Evolutionary conservation across 2,329 filamentous ascomycete genomes (phyloP).

Genomic region (Zarea fungicola): DNA sequence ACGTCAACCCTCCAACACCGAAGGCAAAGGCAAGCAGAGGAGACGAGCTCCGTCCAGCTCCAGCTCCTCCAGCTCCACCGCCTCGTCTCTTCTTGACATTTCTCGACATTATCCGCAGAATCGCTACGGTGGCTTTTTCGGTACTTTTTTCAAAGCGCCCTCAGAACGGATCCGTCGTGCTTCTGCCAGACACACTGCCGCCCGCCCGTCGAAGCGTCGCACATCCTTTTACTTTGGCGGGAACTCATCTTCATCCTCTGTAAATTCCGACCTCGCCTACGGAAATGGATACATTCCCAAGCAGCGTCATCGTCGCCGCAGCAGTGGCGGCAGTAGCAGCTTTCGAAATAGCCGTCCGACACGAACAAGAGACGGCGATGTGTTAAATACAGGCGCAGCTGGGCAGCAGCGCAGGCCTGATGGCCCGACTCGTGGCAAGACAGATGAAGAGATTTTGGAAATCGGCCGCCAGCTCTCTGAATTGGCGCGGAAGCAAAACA

Average conservation of each 20-base stretch:
- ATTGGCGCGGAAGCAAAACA: conserved; percentile 46
- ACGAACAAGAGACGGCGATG: conserved; percentile 4
- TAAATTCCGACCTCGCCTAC: conserved; percentile 65
- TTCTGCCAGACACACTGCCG: conserved; percentile 16
- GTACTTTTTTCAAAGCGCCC: conserved; percentile 58
- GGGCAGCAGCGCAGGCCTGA: not conserved
- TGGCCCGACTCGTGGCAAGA: conserved; percentile 29
- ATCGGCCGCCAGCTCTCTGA: conserved; percentile 51
- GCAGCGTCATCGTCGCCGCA: conserved; percentile 22
- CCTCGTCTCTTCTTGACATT: conserved; percentile 60
- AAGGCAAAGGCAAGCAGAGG: not conserved
- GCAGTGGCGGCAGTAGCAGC: conserved; percentile 19
- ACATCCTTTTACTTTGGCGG: conserved; percentile 42
- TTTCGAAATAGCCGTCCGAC: conserved; percentile 10
- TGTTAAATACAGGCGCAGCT: not conserved
- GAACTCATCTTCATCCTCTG: conserved; percentile 62
- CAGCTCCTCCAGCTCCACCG: conserved; percentile 41
- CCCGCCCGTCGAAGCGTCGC: conserved; percentile 8
- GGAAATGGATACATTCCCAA: conserved; percentile 53
- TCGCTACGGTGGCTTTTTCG: conserved; percentile 50
- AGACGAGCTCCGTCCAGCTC: conserved; percentile 19
- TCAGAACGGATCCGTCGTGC: conserved; percentile 46
- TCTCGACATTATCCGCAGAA: conserved; percentile 47
- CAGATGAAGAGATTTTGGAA: conserved; percentile 53
- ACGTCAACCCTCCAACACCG: not conserved